Evolutionary conservation across 257 asterid genomes (phyloP).

Genomic region (Nicotiana attenuata): DNA sequence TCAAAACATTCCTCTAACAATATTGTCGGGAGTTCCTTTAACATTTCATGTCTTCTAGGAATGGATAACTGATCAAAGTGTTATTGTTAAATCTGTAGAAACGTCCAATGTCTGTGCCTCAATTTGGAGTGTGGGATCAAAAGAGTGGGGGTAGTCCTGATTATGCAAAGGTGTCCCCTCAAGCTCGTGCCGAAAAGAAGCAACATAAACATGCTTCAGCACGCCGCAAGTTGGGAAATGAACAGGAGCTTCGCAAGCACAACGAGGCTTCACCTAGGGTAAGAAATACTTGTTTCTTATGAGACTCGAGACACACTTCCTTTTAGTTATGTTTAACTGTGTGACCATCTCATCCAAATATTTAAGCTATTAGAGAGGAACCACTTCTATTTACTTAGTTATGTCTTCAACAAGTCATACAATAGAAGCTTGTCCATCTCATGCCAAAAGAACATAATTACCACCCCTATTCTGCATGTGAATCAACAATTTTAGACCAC

Average conservation of each 20-base stretch:
- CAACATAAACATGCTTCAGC: constrained; percentile 20
- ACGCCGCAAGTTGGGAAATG: constrained; percentile 34
- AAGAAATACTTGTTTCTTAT: background rate
- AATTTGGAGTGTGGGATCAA: constrained; percentile 49
- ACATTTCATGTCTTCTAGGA: no score
- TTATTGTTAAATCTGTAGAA: constrained; percentile 8
- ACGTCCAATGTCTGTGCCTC: constrained; percentile 37
- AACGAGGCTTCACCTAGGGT: background rate
- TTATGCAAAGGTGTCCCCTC: constrained; percentile 33
- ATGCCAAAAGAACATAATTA: background rate
- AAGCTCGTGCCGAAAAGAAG: constrained; percentile 40
- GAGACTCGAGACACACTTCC: background rate
- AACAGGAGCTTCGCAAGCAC: constrained; percentile 24
- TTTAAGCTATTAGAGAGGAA: background rate
- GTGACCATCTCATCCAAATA: background rate
- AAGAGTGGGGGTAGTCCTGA: constrained; percentile 26
- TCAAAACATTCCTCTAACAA: background rate
- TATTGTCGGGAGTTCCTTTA: background rate
- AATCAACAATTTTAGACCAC: background rate
- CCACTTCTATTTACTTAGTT: no score
- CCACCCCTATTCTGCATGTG: background rate
- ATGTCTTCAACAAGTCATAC: background rate
- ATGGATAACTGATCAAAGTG: background rate
- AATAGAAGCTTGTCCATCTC: background rate
- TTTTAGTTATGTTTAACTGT: background rate